A percentile compares a stretch with the other conserved stretches of the same genome.
Conservation (phyloP, 441 rosid species). For the Omphalea diandra region DNA sequence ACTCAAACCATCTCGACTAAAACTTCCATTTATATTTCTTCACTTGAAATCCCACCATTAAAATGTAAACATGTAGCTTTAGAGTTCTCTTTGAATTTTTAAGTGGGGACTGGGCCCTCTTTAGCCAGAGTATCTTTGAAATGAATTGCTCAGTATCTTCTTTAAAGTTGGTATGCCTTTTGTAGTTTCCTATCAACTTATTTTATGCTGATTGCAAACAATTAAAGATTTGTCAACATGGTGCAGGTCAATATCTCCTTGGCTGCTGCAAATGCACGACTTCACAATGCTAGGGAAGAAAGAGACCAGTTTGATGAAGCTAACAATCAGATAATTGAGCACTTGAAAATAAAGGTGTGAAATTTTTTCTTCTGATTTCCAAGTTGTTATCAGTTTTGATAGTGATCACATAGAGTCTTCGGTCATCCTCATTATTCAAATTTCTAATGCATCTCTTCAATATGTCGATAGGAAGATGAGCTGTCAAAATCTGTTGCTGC, state of each 20-base stretch:
- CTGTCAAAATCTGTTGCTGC: slow-evolving; percentile 74
- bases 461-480: slow-evolving; percentile 78
- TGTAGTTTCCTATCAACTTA: slow-evolving; percentile 2
- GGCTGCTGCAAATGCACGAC: slow-evolving; percentile 91
- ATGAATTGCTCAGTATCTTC: neutral
- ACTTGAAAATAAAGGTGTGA: slow-evolving; percentile 78
- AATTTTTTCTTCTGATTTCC: slow-evolving; percentile 21
- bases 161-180: neutral
- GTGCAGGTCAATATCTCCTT: slow-evolving; percentile 80
- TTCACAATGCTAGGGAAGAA: slow-evolving; percentile 82
- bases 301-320: slow-evolving; percentile 97
- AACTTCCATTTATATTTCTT: neutral
- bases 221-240: slow-evolving; percentile 14
- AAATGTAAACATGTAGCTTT: neutral
- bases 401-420: slow-evolving; percentile 1
- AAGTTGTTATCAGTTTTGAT: slow-evolving; percentile 3
- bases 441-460: slow-evolving; percentile 22
- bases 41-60: neutral
- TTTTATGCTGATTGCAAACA: slow-evolving; percentile 20
- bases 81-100: neutral
- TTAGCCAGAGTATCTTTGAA: neutral
- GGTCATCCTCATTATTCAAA: slow-evolving; percentile 11
- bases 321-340: slow-evolving; percentile 81
- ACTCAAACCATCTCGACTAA: neutral
- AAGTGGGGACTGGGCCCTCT: neutral